These are phyloP conservation scores for Diaporthe velutina DNA, from an alignment of 2,329 filamentous ascomycete genomes.

Conservation along the genomic window DNA sequence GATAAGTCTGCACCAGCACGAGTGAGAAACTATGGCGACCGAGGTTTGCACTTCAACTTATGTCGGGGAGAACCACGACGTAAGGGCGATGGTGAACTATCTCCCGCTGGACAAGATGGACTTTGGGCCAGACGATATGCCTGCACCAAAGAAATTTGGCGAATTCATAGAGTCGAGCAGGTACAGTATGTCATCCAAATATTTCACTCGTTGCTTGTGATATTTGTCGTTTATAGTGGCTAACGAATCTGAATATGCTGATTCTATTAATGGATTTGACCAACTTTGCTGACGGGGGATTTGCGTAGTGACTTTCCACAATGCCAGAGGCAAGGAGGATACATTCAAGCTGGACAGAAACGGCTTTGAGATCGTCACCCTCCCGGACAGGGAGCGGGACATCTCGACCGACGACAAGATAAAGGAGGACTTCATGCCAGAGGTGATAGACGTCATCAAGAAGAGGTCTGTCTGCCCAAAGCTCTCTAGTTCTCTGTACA, in stretches of 20 bases:
- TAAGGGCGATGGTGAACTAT: constrained; percentile 1
- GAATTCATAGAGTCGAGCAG: constrained; percentile 19
- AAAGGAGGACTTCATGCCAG: background rate
- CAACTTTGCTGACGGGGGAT: background rate
- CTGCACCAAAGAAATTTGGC: constrained; percentile 12
- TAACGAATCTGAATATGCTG: too few relatives aligned
- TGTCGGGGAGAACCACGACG: background rate
- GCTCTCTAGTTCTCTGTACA: background rate
- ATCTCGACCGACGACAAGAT: background rate
- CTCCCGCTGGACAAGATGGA: constrained; percentile 2
- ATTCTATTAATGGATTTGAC: background rate
- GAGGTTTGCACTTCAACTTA: constrained; percentile 19
- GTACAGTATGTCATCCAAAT: background rate
- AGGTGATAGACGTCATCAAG: constrained; percentile 18
- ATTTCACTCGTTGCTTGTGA: background rate
- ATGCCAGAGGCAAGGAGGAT: constrained; percentile 21
- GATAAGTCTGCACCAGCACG: background rate
- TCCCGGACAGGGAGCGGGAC: background rate
- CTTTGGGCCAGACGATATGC: background rate
- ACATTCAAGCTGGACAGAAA: constrained; percentile 32
- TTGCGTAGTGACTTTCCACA: constrained; percentile 15
- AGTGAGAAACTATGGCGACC: background rate
- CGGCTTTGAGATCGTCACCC: constrained; percentile 29
- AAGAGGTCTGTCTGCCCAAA: background rate
- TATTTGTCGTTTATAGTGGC: too few relatives aligned